Conservation (phyloP, 1,139 yeast genomes). For the Debaryomycetaceae sp. region DNA sequence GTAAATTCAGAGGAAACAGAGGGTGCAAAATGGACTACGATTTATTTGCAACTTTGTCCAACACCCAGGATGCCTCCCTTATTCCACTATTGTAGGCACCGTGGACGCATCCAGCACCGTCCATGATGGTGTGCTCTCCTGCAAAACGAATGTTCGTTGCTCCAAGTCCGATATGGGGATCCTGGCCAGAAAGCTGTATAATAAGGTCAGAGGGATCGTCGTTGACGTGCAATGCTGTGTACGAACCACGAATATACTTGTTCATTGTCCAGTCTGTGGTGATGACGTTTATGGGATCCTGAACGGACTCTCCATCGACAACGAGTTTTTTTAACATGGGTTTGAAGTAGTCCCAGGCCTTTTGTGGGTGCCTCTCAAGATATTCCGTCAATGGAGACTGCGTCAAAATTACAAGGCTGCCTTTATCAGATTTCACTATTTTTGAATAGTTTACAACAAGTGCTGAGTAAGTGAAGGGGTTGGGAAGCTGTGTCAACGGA, state of each 20-base stretch:
- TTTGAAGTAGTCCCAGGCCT: conserved; percentile 39
- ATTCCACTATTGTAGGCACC: conserved; percentile 72
- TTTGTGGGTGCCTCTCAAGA: conserved; percentile 31
- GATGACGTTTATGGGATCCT: conserved; percentile 50
- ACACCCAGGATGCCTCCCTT: conserved; percentile 59
- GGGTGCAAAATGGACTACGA: no score
- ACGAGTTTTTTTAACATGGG: conserved; percentile 31
- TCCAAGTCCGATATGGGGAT: conserved; percentile 46
- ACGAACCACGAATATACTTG: conserved; percentile 70
- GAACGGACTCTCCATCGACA: conserved; percentile 15
- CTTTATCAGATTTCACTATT: conserved; percentile 16
- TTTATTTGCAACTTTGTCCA: conserved; percentile 13
- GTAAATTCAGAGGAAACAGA: no score
- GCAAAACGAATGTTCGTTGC: conserved; percentile 63
- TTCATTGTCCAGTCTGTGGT: conserved; percentile 70
- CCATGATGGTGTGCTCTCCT: conserved; percentile 76
- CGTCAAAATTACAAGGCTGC: conserved; percentile 55
- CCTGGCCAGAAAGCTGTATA: conserved; percentile 47
- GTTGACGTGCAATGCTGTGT: conserved; percentile 62
- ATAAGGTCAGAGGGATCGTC: conserved; percentile 66
- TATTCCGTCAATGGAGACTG: conserved; percentile 68
- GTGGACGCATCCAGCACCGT: conserved; percentile 84
- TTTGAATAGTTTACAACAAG: conserved; percentile 26
- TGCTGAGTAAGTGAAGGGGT: conserved; percentile 29
- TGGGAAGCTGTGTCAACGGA: conserved; percentile 16